These are phyloP conservation scores for Ophiostoma himal-ulmi DNA, from an alignment of 2,329 filamentous ascomycete genomes.

Conservation along the genomic window DNA sequence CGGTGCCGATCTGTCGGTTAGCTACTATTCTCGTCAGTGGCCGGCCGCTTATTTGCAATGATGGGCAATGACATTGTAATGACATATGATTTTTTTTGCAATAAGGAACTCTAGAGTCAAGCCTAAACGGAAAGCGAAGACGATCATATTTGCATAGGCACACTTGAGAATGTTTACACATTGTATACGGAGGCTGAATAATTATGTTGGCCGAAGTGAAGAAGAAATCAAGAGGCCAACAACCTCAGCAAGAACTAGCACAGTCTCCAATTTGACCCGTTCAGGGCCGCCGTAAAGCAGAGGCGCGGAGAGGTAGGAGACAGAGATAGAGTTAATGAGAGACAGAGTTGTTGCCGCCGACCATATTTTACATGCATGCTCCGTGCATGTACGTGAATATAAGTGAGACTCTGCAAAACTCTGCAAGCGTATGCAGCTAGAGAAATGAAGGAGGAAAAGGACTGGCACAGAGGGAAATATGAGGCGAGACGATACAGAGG, in stretches of 20 bases:
- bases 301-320: background rate
- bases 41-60: background rate
- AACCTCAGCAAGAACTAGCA: background rate
- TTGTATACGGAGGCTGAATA: background rate
- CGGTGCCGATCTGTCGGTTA: background rate
- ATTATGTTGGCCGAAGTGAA: background rate
- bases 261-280: background rate
- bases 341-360: background rate
- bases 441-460: constrained; percentile 1
- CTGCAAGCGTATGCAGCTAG: constrained; percentile 5
- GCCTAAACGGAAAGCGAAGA: background rate
- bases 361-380: constrained; percentile 4
- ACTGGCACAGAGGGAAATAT: background rate
- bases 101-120: background rate
- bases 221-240: background rate
- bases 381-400: background rate
- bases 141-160: background rate
- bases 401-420: constrained; percentile 1
- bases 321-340: background rate
- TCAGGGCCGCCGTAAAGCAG: background rate
- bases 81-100: background rate
- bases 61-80: background rate
- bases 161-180: background rate
- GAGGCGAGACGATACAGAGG: background rate
- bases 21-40: background rate